A percentile compares a stretch with the other conserved stretches of the same genome.
Conservation (phyloP, 2,329 filamentous ascomycete genomes). For the Xylariales sp. region DNA sequence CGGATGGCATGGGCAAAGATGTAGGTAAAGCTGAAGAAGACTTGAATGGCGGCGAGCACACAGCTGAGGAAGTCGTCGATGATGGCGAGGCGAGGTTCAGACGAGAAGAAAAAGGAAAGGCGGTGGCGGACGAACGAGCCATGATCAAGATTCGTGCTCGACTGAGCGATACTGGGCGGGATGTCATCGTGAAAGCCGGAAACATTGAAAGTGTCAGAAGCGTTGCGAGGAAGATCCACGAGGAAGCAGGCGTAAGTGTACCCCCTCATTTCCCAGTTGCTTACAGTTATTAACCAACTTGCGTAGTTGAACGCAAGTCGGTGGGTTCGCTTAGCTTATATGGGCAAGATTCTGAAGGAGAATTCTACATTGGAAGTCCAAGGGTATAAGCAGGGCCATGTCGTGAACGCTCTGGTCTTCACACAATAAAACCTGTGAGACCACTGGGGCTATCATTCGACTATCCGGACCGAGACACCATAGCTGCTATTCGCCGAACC, state of each 20-base stretch:
- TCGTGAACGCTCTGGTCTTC: conserved; percentile 73
- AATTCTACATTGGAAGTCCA: conserved; percentile 59
- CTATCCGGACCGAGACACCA: too few species aligned
- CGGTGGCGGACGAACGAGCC: conserved; percentile 46
- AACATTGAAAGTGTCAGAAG: conserved; percentile 60
- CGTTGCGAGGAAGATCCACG: conserved; percentile 57
- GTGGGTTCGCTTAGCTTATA: conserved; percentile 68
- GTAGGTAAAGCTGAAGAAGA: conserved; percentile 23
- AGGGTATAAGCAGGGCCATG: conserved; percentile 70
- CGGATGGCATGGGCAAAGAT: conserved; percentile 13
- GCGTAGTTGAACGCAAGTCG: conserved; percentile 52
- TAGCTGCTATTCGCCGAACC: too few species aligned
- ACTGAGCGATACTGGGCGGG: conserved; percentile 62
- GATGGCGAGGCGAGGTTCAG: conserved; percentile 33
- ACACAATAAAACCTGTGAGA: too few species aligned
- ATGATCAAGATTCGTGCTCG: conserved; percentile 55
- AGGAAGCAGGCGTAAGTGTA: conserved; percentile 57
- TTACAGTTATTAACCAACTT: too few species aligned
- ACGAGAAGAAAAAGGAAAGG: conserved; percentile 58
- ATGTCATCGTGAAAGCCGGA: conserved; percentile 53
- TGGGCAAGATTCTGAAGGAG: conserved; percentile 76
- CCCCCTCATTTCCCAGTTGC: conserved; percentile 4
- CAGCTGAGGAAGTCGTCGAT: conserved; percentile 21
- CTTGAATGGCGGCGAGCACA: conserved; percentile 22
- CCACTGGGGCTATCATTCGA: too few species aligned